These are phyloP conservation scores for Zymoseptoria tritici DNA, from an alignment of 2,329 filamentous ascomycete species.

Conservation along the genomic window DNA sequence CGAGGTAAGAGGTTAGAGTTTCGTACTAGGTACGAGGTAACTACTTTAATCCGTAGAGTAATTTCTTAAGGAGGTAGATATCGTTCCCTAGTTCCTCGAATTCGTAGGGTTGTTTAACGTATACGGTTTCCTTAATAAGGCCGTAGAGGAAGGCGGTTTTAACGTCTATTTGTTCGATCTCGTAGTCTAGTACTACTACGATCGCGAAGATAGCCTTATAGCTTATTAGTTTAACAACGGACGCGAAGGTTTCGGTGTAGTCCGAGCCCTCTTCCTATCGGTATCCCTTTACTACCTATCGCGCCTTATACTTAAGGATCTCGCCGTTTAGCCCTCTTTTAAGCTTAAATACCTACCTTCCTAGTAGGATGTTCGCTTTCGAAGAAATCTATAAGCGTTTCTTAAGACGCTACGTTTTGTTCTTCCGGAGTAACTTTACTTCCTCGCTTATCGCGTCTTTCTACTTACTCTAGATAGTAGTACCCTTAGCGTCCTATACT, in stretches of 20 bases:
- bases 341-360: background rate
- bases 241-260: slow-evolving; percentile 26
- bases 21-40: too few relatives aligned
- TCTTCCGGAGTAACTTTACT: too few relatives aligned
- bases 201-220: slow-evolving; percentile 23
- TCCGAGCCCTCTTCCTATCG: slow-evolving; percentile 22
- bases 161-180: slow-evolving; percentile 29
- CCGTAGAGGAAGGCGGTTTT: slow-evolving; percentile 29
- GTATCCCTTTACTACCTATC: slow-evolving; percentile 26
- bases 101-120: slow-evolving; percentile 19
- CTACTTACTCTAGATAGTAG: too few relatives aligned
- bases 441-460: too few relatives aligned
- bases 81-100: background rate
- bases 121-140: slow-evolving; percentile 22
- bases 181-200: slow-evolving; percentile 9
- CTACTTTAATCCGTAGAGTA: too few relatives aligned
- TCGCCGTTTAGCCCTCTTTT: background rate
- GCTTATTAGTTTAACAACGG: slow-evolving; percentile 11
- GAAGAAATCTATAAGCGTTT: too few relatives aligned
- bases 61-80: too few relatives aligned
- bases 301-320: slow-evolving; percentile 17
- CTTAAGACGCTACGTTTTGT: too few relatives aligned
- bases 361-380: too few relatives aligned
- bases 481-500: too few relatives aligned
- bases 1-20: slow-evolving; percentile 7